Percentiles rank a stretch among this genome's conserved stretches.
phyloP scores from a whole-genome alignment of 495 filamentous ascomycete genomes.

The Talaromyces trachyspermus region DNA sequence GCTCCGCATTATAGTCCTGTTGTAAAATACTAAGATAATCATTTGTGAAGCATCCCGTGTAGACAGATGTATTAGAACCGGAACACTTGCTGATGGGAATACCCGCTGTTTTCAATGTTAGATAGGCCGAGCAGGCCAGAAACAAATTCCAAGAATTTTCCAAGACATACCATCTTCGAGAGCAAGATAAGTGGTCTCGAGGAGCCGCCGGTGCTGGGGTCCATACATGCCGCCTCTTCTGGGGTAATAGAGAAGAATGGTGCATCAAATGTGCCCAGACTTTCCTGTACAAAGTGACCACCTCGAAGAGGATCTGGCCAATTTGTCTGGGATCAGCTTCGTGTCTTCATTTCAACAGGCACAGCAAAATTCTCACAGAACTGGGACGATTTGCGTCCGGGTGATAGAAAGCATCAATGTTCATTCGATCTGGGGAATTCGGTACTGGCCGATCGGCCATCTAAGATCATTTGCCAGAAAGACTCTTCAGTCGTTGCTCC shows the following conservation, averaged over 20 bases:
- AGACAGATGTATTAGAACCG: conserved; percentile 20
- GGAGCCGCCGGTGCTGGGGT: conserved; percentile 36
- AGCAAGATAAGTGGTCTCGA: conserved; percentile 52
- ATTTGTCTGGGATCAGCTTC: neutral
- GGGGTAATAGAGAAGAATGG: conserved; percentile 15
- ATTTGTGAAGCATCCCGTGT: conserved; percentile 13
- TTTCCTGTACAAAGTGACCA: neutral
- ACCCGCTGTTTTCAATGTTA: conserved; percentile 16
- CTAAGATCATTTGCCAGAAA: conserved; percentile 8
- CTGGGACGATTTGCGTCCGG: conserved; percentile 5
- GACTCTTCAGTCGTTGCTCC: conserved; percentile 4
- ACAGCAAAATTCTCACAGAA: neutral
- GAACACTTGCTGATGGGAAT: conserved; percentile 17
- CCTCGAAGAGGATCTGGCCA: too few species aligned
- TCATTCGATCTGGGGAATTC: conserved; percentile 9
- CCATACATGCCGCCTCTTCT: conserved; percentile 26
- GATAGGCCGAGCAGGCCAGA: neutral
- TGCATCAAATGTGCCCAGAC: conserved; percentile 9
- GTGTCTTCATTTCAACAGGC: neutral
- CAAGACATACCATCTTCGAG: conserved; percentile 43
- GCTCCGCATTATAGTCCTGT: neutral
- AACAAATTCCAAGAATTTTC: neutral
- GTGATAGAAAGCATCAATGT: conserved; percentile 5
- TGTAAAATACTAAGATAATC: conserved; percentile 19
- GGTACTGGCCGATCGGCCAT: conserved; percentile 18